phyloP scores from a whole-genome alignment of 495 filamentous ascomycete species.

The Penicillium tannophilum region DNA sequence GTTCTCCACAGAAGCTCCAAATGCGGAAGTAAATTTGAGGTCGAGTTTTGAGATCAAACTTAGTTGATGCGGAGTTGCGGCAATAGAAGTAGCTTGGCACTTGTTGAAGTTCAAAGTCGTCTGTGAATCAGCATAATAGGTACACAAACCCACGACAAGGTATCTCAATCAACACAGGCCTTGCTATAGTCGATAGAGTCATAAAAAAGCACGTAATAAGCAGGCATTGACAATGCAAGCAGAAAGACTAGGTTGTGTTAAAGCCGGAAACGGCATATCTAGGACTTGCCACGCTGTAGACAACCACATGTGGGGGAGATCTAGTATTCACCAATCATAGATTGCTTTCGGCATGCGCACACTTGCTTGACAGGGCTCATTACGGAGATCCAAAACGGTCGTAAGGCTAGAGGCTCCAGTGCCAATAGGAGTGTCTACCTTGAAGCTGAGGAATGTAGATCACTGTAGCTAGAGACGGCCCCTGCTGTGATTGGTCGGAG shows the following conservation, averaged over 20 bases:
- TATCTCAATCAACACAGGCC: background rate
- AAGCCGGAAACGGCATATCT: background rate
- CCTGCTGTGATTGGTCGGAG: conserved; percentile 12
- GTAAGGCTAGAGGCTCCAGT: background rate
- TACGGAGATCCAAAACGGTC: background rate
- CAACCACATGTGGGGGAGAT: conserved; percentile 4
- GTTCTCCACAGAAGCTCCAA: conserved; percentile 22
- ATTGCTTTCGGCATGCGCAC: background rate
- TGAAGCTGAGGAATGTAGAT: conserved; percentile 25
- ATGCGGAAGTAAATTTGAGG: conserved; percentile 32
- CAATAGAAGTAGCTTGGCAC: background rate
- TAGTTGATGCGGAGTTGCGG: too few relatives aligned
- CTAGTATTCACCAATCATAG: conserved; percentile 1
- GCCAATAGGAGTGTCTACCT: conserved; percentile 14
- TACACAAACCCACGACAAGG: too few relatives aligned
- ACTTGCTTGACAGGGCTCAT: background rate
- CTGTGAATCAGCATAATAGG: background rate
- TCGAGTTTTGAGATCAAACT: too few relatives aligned
- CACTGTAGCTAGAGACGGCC: conserved; percentile 1
- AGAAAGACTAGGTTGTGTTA: background rate
- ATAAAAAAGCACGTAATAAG: background rate
- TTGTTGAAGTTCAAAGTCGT: background rate
- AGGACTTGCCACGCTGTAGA: conserved; percentile 3
- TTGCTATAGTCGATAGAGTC: background rate
- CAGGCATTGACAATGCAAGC: background rate